Evolutionary conservation across 306 rosid species (phyloP).

Genomic region (Prunus salicina): DNA sequence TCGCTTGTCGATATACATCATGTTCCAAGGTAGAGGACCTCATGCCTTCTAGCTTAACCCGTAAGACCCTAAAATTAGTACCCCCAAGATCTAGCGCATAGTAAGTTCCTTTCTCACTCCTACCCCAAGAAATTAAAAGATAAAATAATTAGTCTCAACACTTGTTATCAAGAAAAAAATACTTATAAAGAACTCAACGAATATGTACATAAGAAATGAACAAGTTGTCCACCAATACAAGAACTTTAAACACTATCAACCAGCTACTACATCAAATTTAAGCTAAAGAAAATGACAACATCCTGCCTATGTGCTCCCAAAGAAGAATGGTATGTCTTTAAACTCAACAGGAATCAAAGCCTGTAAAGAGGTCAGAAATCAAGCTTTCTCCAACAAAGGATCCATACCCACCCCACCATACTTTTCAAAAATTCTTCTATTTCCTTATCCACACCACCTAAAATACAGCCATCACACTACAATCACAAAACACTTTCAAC

Average conservation of each 20-base stretch:
- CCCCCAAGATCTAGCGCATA: slow-evolving; percentile 93
- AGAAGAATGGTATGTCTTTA: background rate
- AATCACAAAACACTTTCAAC: background rate
- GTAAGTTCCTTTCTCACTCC: slow-evolving; percentile 78
- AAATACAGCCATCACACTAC: background rate
- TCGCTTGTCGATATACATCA: slow-evolving; percentile 64
- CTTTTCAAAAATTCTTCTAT: background rate
- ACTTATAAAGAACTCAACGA: background rate
- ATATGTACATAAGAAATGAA: background rate
- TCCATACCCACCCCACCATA: background rate
- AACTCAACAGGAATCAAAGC: background rate
- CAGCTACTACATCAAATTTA: background rate
- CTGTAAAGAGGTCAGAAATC: background rate
- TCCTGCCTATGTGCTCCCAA: background rate
- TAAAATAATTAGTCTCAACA: slow-evolving; percentile 12
- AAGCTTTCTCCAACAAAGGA: background rate
- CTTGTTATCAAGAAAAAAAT: background rate
- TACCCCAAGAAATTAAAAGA: slow-evolving; percentile 26
- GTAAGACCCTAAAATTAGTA: slow-evolving; percentile 82
- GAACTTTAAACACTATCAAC: background rate
- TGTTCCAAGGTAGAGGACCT: slow-evolving; percentile 43
- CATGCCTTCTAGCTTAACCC: slow-evolving; percentile 69
- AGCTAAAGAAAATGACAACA: background rate
- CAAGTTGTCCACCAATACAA: background rate
- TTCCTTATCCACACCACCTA: background rate